Percentiles rank a stretch among this genome's conserved stretches.
Conservation (phyloP, 768 basidiomycete species). For the Naganishia randhawae region DNA sequence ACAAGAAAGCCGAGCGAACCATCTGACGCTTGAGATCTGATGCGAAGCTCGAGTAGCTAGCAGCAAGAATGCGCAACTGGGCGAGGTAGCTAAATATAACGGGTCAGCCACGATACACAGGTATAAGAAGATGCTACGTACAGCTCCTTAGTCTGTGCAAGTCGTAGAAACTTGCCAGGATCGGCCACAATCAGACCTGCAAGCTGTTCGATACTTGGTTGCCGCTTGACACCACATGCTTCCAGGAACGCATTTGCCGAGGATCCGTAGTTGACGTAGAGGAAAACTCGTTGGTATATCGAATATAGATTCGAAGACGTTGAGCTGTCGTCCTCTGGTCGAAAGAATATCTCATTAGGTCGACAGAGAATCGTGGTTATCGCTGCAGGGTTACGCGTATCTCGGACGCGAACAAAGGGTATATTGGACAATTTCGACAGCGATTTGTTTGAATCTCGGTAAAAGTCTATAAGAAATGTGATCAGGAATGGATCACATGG, state of each 20-base stretch:
- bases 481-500: conserved; percentile 12
- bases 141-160: conserved; percentile 68
- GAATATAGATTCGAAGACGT: conserved; percentile 50
- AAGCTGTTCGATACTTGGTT: conserved; percentile 70
- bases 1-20: conserved; percentile 66
- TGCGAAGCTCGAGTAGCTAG: conserved; percentile 58
- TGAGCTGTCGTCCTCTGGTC: conserved; percentile 32
- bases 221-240: conserved; percentile 79
- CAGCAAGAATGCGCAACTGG: conserved; percentile 80
- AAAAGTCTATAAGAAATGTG: conserved; percentile 18
- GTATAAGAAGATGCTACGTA: conserved; percentile 49
- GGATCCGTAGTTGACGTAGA: conserved; percentile 81
- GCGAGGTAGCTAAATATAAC: conserved; percentile 62
- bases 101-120: not conserved
- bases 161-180: conserved; percentile 59
- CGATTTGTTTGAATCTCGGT: conserved; percentile 48
- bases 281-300: conserved; percentile 76
- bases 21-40: conserved; percentile 60
- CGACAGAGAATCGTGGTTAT: conserved; percentile 27
- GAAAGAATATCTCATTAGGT: conserved; percentile 47
- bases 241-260: conserved; percentile 77
- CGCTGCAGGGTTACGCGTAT: not conserved
- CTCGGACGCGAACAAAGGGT: conserved; percentile 60
- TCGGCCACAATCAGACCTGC: conserved; percentile 32
- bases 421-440: conserved; percentile 60